Base-by-base conservation (phyloP, 768 basidiomycete genomes). In the Mycena belliarum region DNA sequence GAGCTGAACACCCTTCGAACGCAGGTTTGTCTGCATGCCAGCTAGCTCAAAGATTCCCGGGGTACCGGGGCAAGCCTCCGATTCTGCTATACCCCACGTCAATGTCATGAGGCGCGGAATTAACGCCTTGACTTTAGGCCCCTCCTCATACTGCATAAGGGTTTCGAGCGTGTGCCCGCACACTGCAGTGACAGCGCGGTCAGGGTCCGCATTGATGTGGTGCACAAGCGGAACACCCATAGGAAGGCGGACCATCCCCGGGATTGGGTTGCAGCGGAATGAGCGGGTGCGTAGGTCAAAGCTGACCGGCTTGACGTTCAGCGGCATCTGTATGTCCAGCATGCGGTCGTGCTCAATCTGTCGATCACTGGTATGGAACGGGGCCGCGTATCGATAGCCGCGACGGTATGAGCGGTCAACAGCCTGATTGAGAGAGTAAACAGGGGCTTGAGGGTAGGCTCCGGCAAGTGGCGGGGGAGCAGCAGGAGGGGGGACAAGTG, bases 161-260 rank as follows among this genome's bases (percentile, higher is more conserved):
- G 49, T 24, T 4, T 29, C n/a, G 7, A 57, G 18, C 5, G 29
- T 59, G 26, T 59, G 60, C 0, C 29, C 51, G 6, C 60, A 59
- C 12, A 57, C 57, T 2, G 42, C 47, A 0, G 64, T 65, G 5
- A 65, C 40, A 4, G 48, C 41, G 0, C 15, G 16, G 6, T 45
- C 45, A 0, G 49, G 57, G 50, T 65, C 46, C 9, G 54, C 47
- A 18, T 53, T 37, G 1, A 64, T 15, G 25, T 45, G 45, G 18
- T 53, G 46, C 1, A 54, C 60, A 11, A 62, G 26, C 5, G 64
- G 64, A 0, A 65, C 43, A 0, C 61, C 57, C 20, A 55, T 16
- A 0, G 52, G 57, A 6, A 56, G 32, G 8, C 20, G 25, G 1
- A 62, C 55, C 63, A 65, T 65, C 1, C 63, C 63, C 2, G 46